phyloP scores from a whole-genome alignment of 768 basidiomycete species.

The Leccinum incarnatum region DNA sequence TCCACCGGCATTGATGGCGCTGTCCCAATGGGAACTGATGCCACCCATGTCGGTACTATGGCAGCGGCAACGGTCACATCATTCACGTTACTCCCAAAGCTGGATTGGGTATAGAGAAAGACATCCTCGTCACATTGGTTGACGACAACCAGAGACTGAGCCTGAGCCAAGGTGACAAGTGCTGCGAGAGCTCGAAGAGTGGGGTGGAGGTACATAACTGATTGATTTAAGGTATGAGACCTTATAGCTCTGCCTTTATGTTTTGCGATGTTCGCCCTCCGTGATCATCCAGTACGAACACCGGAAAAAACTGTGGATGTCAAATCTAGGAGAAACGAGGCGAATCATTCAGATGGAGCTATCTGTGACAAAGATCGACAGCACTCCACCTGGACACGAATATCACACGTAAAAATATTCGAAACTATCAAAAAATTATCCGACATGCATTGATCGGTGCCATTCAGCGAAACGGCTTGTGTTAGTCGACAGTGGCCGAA shows the following conservation, averaged over 20 bases:
- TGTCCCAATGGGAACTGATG: constrained; percentile 33
- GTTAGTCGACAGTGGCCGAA: background rate
- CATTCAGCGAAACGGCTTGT: background rate
- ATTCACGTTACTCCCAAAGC: constrained; percentile 29
- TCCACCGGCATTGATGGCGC: constrained; percentile 29
- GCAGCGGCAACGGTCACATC: constrained; percentile 20
- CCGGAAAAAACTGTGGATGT: background rate
- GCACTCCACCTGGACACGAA: background rate
- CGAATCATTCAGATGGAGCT: constrained; percentile 2
- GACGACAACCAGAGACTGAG: constrained; percentile 27
- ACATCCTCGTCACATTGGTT: constrained; percentile 29
- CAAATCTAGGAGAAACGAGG: background rate
- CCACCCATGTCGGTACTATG: constrained; percentile 24
- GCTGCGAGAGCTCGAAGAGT: background rate
- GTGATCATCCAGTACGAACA: background rate
- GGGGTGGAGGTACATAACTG: background rate
- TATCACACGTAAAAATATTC: background rate
- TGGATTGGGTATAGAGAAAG: constrained; percentile 29
- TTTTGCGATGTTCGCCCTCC: background rate
- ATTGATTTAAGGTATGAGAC: background rate
- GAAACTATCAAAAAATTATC: background rate
- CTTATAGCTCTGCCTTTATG: constrained; percentile 6
- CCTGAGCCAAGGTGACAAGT: constrained; percentile 7
- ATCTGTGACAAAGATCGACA: background rate
- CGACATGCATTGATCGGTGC: background rate